phyloP scores from a whole-genome alignment of 768 basidiomycete species.

The Strobilomyces echinocephalus region DNA sequence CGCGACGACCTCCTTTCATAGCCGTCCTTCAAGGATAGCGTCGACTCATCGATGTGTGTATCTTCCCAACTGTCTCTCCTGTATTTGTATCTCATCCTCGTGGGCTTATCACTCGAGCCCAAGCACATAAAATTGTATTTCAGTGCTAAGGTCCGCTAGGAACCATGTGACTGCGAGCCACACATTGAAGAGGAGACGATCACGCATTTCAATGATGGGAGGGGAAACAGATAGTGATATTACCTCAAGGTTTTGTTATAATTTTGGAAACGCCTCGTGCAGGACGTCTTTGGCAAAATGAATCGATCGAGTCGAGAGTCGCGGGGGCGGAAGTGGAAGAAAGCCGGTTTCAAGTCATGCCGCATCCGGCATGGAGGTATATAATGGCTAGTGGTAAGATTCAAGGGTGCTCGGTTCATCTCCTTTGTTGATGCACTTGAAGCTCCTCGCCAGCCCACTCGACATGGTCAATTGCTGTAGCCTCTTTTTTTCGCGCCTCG shows the following conservation, averaged over 20 bases:
- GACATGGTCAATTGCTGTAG: constrained; percentile 26
- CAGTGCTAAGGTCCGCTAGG: constrained; percentile 20
- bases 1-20: constrained; percentile 60
- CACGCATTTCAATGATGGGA: constrained; percentile 30
- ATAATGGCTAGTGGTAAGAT: constrained; percentile 14
- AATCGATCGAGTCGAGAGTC: constrained; percentile 15
- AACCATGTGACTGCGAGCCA: constrained; percentile 24
- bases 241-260: constrained; percentile 29
- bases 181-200: constrained; percentile 26
- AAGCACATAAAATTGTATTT: constrained; percentile 20
- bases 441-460: constrained; percentile 16
- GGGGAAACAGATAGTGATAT: constrained; percentile 26
- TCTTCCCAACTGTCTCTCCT: constrained; percentile 15
- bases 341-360: constrained; percentile 16
- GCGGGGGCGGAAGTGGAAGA: constrained; percentile 10
- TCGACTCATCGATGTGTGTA: constrained; percentile 28
- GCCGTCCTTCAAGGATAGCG: constrained; percentile 48
- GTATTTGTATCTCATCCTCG: constrained; percentile 32
- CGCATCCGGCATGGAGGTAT: constrained; percentile 19
- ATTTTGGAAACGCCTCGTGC: constrained; percentile 28
- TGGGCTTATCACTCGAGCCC: constrained; percentile 18
- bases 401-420: constrained; percentile 8
- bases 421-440: constrained; percentile 22
- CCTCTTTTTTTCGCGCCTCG: constrained; percentile 21
- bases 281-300: constrained; percentile 15